These are phyloP conservation scores for Punica granatum DNA, from an alignment of 345 rosid species.

Conservation along the genomic window DNA sequence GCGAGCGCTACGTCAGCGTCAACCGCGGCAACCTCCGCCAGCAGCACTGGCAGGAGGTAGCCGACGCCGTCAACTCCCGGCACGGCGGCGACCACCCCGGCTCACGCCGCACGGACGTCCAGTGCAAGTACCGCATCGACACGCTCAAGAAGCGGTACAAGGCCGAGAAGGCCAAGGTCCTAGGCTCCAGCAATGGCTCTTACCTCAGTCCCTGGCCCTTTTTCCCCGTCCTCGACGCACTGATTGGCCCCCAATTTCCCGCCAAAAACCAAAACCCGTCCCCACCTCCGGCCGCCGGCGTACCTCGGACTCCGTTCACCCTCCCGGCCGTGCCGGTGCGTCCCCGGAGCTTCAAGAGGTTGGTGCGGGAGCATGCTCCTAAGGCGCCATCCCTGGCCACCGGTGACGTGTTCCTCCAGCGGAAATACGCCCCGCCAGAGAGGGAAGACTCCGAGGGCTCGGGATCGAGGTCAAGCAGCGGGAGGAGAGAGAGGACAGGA, in stretches of 20 bases:
- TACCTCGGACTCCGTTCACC: constrained; percentile 2
- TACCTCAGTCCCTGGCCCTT: constrained; percentile 33
- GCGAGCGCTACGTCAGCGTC: constrained; percentile 58
- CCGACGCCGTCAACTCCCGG: constrained; percentile 38
- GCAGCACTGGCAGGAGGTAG: constrained; percentile 50
- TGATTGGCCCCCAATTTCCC: constrained; percentile 34
- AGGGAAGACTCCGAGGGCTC: constrained; percentile 19
- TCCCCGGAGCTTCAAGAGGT: constrained; percentile 15
- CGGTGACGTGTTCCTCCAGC: constrained; percentile 3
- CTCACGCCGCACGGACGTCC: constrained; percentile 39
- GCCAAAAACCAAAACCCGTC: constrained; percentile 11
- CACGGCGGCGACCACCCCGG: constrained; percentile 15
- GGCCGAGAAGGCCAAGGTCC: constrained; percentile 40
- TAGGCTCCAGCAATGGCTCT: constrained; percentile 15
- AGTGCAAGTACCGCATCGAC: constrained; percentile 54
- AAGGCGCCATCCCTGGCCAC: neutral
- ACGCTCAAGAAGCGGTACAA: constrained; percentile 47
- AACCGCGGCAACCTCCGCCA: constrained; percentile 83
- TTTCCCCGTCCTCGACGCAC: constrained; percentile 23
- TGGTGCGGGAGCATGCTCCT: constrained; percentile 3
- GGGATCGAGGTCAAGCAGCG: neutral
- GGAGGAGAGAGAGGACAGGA: constrained; percentile 9
- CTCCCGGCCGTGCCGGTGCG: constrained; percentile 16
- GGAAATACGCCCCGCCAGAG: constrained; percentile 8
- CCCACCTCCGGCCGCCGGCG: constrained; percentile 15